phyloP scores from a whole-genome alignment of 2,329 filamentous ascomycete genomes.

The Penicillium sp. region DNA sequence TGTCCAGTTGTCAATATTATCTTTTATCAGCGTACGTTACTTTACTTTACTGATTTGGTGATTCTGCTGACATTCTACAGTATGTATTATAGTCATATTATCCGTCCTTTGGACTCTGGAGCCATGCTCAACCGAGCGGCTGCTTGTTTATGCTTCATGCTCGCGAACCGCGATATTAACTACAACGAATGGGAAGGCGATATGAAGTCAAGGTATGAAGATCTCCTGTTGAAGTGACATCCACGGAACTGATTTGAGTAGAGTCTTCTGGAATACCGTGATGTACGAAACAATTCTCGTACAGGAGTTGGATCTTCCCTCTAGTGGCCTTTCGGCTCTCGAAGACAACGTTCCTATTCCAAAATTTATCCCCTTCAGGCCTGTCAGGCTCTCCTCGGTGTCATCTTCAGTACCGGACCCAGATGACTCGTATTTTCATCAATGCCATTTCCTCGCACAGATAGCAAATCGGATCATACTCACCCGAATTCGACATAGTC shows the following conservation, averaged over 20 bases:
- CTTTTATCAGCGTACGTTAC: conserved; percentile 45
- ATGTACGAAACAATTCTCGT: conserved; percentile 56
- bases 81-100: conserved; percentile 49
- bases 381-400: conserved; percentile 29
- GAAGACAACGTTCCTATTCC: conserved; percentile 53
- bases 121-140: conserved; percentile 51
- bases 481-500: conserved; percentile 49
- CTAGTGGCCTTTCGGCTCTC: conserved; percentile 48
- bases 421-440: conserved; percentile 50
- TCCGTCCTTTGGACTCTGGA: conserved; percentile 54
- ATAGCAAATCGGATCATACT: conserved; percentile 55
- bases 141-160: conserved; percentile 46
- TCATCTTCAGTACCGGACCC: conserved; percentile 35
- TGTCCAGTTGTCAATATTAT: conserved; percentile 52
- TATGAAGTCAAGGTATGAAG: conserved; percentile 44
- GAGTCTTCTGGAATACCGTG: conserved; percentile 54
- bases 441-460: conserved; percentile 56
- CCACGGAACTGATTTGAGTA: conserved; percentile 2
- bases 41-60: not conserved
- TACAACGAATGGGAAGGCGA: conserved; percentile 53
- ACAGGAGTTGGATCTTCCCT: conserved; percentile 51
- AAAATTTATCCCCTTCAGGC: conserved; percentile 48
- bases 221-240: no score
- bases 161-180: conserved; percentile 44
- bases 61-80: conserved; percentile 15